Percentiles rank a stretch among this genome's conserved stretches.
Conservation (phyloP, 805 yeast species). For the Starmera pachycereana region DNA sequence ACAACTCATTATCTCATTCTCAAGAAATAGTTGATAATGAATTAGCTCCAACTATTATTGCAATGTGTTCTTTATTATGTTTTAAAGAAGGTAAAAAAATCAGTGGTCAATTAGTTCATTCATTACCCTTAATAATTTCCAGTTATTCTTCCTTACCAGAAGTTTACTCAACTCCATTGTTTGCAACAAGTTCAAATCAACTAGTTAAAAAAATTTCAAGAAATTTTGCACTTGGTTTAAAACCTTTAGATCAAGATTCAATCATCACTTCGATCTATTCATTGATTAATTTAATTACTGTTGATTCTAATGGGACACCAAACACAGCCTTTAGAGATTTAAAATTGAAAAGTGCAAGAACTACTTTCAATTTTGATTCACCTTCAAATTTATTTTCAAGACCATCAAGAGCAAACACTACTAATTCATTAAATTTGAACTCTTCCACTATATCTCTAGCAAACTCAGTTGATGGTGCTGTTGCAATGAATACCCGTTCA, state of each 20-base stretch:
- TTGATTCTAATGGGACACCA: slow-evolving; percentile 33
- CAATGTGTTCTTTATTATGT: slow-evolving; percentile 47
- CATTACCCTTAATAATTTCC: slow-evolving; percentile 39
- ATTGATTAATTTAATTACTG: slow-evolving; percentile 61
- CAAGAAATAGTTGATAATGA: slow-evolving; percentile 42
- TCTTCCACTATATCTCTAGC: slow-evolving; percentile 1
- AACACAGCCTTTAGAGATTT: slow-evolving; percentile 24
- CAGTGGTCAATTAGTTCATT: slow-evolving; percentile 25
- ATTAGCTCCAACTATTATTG: slow-evolving; percentile 40
- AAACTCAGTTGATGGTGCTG: no score
- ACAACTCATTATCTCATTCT: slow-evolving; percentile 39
- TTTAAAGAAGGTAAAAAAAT: slow-evolving; percentile 22
- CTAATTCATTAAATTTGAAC: slow-evolving; percentile 7
- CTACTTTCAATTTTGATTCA: slow-evolving; percentile 8
- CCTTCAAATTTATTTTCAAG: slow-evolving; percentile 1
- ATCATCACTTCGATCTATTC: slow-evolving; percentile 80
- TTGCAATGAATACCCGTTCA: background rate
- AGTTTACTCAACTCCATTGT: no score
- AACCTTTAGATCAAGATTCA: slow-evolving; percentile 66
- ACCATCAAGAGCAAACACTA: slow-evolving; percentile 4
- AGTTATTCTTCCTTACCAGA: slow-evolving; percentile 30
- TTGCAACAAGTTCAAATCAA: slow-evolving; percentile 8
- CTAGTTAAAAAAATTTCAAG: slow-evolving; percentile 44
- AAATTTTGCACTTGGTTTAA: slow-evolving; percentile 56
- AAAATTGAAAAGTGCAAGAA: slow-evolving; percentile 21